Percentiles rank a stretch among this genome's conserved stretches.
These are phyloP conservation scores for Chaetomidium leptoderma DNA, from an alignment of 495 filamentous ascomycete species.

Conservation along the genomic window DNA sequence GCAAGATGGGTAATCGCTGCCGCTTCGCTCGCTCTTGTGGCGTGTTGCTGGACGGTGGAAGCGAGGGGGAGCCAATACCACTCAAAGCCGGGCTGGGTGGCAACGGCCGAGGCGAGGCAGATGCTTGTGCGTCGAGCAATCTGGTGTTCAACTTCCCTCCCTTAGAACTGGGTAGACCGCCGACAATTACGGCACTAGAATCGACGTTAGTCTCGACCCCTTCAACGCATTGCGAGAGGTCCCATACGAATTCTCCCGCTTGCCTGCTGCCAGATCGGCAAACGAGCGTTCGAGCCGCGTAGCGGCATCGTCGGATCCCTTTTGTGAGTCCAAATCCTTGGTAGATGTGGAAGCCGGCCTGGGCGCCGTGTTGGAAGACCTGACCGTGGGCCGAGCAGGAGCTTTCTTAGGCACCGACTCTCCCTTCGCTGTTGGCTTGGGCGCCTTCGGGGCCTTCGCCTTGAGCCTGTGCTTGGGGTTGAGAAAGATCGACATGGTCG, in stretches of 20 bases:
- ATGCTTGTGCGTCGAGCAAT: slow-evolving; percentile 44
- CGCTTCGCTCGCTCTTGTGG: slow-evolving; percentile 50
- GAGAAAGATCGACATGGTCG: slow-evolving; percentile 42
- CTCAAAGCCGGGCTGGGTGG: slow-evolving; percentile 60
- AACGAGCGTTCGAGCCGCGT: slow-evolving; percentile 38
- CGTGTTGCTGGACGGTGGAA: slow-evolving; percentile 52
- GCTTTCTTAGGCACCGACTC: slow-evolving; percentile 1
- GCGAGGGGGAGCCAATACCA: slow-evolving; percentile 45
- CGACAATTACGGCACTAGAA: slow-evolving; percentile 33
- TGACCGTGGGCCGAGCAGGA: slow-evolving; percentile 1
- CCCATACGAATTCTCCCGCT: slow-evolving; percentile 54
- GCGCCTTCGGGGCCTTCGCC: slow-evolving; percentile 24
- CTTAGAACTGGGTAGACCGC: slow-evolving; percentile 32
- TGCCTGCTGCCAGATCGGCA: slow-evolving; percentile 36
- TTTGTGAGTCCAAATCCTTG: slow-evolving; percentile 9
- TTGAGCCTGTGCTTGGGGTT: slow-evolving; percentile 39
- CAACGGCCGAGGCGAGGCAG: slow-evolving; percentile 52
- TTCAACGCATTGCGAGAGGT: slow-evolving; percentile 37
- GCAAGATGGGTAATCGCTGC: slow-evolving; percentile 61
- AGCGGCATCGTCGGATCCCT: slow-evolving; percentile 31
- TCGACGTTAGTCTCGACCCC: slow-evolving; percentile 21
- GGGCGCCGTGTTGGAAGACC: slow-evolving; percentile 6
- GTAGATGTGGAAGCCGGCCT: slow-evolving; percentile 6
- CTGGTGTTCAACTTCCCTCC: slow-evolving; percentile 29
- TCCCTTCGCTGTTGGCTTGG: slow-evolving; percentile 14